Conservation (phyloP, 495 filamentous ascomycete genomes). For the Lentithecium fluviatile region DNA sequence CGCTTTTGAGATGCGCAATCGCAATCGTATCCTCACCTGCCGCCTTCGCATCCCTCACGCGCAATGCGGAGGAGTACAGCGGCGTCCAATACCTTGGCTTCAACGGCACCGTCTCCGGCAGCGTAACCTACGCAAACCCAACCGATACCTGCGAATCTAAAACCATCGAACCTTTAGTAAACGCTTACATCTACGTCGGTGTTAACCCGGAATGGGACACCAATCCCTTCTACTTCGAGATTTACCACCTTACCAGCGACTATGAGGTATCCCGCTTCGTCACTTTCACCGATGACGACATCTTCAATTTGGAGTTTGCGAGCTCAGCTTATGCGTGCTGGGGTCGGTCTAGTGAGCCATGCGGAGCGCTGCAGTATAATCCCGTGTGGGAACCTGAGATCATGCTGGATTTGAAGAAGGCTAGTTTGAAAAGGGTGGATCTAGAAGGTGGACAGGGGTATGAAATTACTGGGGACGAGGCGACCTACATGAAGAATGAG, state of each 20-base stretch:
- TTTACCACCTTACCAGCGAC: not conserved
- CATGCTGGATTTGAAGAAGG: not conserved
- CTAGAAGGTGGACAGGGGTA: not conserved
- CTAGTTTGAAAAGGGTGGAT: not conserved
- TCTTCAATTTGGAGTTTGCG: conserved; percentile 1
- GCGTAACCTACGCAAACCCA: not conserved
- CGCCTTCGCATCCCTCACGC: not conserved
- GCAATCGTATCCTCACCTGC: not conserved
- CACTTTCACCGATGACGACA: not conserved
- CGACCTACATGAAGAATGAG: not conserved
- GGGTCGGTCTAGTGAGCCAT: not conserved
- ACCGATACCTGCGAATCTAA: not conserved
- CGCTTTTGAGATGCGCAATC: not conserved
- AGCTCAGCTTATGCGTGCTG: conserved; percentile 2
- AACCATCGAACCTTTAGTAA: not conserved
- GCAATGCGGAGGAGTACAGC: not conserved
- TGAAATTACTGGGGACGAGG: not conserved
- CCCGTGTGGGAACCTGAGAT: not conserved
- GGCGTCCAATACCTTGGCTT: not conserved
- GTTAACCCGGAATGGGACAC: conserved; percentile 1
- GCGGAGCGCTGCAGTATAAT: not conserved
- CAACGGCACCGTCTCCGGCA: not conserved
- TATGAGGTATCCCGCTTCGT: not conserved
- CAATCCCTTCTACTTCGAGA: conserved; percentile 6
- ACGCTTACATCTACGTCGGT: not conserved